Percentiles rank a stretch among this genome's conserved stretches.
phyloP scores from a whole-genome alignment of 169 alveolate species.

The Plasmodium gaboni region DNA sequence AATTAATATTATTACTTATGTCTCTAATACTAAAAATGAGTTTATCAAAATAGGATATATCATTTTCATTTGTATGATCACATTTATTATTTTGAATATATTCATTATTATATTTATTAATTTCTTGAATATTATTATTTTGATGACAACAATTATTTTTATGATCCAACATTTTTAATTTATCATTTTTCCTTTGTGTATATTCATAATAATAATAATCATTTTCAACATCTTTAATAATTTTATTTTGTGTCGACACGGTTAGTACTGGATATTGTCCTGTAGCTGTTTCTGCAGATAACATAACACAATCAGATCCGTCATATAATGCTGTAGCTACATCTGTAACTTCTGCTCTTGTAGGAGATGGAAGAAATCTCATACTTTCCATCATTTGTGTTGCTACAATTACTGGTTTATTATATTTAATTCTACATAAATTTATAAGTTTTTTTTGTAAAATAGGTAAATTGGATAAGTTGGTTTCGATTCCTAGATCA shows the following conservation, averaged over 20 bases:
- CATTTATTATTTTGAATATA: background rate
- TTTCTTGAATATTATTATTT: slow-evolving; percentile 1
- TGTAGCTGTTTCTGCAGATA: slow-evolving; percentile 90
- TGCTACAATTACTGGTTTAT: slow-evolving; percentile 97
- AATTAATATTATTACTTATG: slow-evolving; percentile 63
- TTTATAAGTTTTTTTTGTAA: slow-evolving; percentile 92
- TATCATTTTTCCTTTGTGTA: slow-evolving; percentile 75
- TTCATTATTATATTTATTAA: background rate
- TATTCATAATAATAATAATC: slow-evolving; percentile 79
- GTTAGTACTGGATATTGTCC: slow-evolving; percentile 87
- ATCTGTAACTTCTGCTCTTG: slow-evolving; percentile 98
- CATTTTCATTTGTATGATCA: background rate
- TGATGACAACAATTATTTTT: background rate
- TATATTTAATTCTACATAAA: slow-evolving; percentile 86
- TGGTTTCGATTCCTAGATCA: slow-evolving; percentile 97
- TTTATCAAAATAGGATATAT: slow-evolving; percentile 61
- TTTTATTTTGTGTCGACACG: slow-evolving; percentile 82
- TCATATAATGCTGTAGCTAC: slow-evolving; percentile 97
- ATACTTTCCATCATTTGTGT: slow-evolving; percentile 98
- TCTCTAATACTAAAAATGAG: slow-evolving; percentile 69
- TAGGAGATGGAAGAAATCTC: slow-evolving; percentile 95
- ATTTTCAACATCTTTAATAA: slow-evolving; percentile 79
- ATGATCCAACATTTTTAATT: slow-evolving; percentile 6
- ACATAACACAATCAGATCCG: slow-evolving; percentile 97
- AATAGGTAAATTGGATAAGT: slow-evolving; percentile 93